phyloP scores from a whole-genome alignment of 495 filamentous ascomycete genomes.

The Penicillium manginii region DNA sequence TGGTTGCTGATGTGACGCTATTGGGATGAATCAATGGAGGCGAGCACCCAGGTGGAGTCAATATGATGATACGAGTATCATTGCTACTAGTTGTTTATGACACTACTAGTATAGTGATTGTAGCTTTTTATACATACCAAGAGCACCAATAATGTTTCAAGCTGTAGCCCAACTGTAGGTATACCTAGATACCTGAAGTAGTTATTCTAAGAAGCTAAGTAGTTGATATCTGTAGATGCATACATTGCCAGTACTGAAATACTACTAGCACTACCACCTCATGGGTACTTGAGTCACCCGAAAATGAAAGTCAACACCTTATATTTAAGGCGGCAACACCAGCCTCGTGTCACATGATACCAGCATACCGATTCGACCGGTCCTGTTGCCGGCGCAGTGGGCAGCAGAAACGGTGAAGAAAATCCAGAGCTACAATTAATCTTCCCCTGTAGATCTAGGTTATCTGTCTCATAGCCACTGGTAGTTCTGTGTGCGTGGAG shows the following conservation, averaged over 20 bases:
- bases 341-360: conserved; percentile 22
- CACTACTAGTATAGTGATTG: no score
- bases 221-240: no score
- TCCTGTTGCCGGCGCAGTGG: conserved; percentile 12
- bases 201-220: no score
- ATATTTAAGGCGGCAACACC: conserved; percentile 9
- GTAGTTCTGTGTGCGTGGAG: conserved; percentile 10
- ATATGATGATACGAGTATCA: no score
- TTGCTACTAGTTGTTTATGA: no score
- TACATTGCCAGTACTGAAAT: no score
- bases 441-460: not conserved
- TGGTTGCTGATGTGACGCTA: conserved; percentile 66
- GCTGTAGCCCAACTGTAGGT: no score
- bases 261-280: no score
- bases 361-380: conserved; percentile 19
- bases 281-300: not conserved
- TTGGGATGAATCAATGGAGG: conserved; percentile 13
- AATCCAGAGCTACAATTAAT: conserved; percentile 1
- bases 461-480: not conserved
- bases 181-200: no score
- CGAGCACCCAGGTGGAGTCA: no score
- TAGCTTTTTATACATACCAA: no score
- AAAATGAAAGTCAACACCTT: not conserved
- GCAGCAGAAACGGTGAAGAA: conserved; percentile 7
- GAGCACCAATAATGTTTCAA: no score